These are phyloP conservation scores for Clonostachys byssicola DNA, from an alignment of 2,329 filamentous ascomycete species.

Conservation along the genomic window DNA sequence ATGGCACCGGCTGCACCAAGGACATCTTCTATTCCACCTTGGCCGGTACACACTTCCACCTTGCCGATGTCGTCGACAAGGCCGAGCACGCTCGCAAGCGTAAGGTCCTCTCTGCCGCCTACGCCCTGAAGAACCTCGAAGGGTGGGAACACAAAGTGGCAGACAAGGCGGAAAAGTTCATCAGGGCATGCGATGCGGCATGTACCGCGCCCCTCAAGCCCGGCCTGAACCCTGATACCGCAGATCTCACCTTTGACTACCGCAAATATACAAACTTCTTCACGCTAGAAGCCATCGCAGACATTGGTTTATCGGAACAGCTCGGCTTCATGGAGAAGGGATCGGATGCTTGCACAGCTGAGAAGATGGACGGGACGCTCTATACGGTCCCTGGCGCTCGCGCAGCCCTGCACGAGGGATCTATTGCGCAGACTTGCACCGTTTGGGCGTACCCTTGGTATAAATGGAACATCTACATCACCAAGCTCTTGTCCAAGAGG, in stretches of 20 bases:
- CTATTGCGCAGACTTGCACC: too few species aligned
- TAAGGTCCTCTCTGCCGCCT: constrained; percentile 36
- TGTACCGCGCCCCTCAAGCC: not conserved
- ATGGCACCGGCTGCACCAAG: constrained; percentile 44
- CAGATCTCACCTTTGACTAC: constrained; percentile 33
- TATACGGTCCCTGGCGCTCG: not conserved
- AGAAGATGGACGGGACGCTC: not conserved
- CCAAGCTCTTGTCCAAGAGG: too few species aligned
- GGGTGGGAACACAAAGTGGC: constrained; percentile 2
- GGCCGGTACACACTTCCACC: constrained; percentile 42
- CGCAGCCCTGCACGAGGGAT: too few species aligned
- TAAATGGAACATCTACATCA: not conserved
- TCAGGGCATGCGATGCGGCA: not conserved
- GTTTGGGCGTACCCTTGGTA: not conserved
- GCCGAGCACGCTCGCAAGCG: too few species aligned
- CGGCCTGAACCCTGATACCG: not conserved
- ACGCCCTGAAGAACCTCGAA: constrained; percentile 1
- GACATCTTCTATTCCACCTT: constrained; percentile 38
- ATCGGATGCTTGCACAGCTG: not conserved
- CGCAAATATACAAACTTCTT: constrained; percentile 51
- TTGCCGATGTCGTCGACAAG: constrained; percentile 20
- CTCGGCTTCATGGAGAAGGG: constrained; percentile 1
- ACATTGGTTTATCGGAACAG: constrained; percentile 19
- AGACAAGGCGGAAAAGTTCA: not conserved
- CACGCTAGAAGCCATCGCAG: constrained; percentile 50